A percentile compares a stretch with the other conserved stretches of the same genome.
Evolutionary conservation across 2,329 filamentous ascomycete species (phyloP).

Genomic region (Scedosporium boydii): DNA sequence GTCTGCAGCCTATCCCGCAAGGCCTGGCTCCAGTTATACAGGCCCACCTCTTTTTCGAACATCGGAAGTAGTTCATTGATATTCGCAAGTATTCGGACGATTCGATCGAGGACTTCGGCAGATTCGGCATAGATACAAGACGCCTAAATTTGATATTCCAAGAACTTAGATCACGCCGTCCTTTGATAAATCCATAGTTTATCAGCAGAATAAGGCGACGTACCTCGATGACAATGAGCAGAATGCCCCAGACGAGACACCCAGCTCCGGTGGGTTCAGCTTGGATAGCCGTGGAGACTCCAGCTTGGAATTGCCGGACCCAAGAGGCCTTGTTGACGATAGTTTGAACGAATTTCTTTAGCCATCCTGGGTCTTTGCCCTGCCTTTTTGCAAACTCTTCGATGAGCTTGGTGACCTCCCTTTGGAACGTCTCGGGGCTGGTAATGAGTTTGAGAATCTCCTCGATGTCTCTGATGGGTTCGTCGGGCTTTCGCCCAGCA

Average conservation of each 20-base stretch:
- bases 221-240: neutral
- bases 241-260: neutral
- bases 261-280: neutral
- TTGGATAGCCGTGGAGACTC: neutral
- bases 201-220: no score
- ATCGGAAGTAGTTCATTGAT: neutral
- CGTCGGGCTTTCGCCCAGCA: neutral
- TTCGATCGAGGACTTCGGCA: neutral
- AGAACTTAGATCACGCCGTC: no score
- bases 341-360: no score
- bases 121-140: neutral
- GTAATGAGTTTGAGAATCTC: neutral
- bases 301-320: neutral
- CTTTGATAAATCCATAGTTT: no score
- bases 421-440: neutral
- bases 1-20: no score
- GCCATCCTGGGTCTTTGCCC: neutral
- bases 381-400: neutral
- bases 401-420: neutral
- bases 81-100: neutral
- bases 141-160: no score
- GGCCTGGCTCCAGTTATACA: neutral
- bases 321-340: neutral
- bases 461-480: neutral
- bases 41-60: neutral